phyloP scores from a whole-genome alignment of 2,329 filamentous ascomycete genomes.

The Cadophora malorum region DNA sequence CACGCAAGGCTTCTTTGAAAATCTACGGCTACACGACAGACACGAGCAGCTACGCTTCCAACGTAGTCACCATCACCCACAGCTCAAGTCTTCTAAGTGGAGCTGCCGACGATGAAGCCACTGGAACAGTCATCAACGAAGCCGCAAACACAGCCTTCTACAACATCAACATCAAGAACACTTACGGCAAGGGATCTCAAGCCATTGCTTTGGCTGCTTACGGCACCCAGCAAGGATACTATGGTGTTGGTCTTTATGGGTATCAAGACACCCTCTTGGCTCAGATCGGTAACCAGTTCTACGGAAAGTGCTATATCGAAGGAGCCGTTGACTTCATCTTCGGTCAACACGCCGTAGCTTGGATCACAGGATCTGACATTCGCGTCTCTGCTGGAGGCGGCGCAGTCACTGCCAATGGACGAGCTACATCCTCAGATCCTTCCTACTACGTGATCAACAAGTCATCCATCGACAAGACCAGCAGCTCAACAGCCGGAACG shows the following conservation, averaged over 20 bases:
- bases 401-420: conserved; percentile 55
- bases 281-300: conserved; percentile 60
- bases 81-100: conserved; percentile 50
- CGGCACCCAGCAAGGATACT: conserved; percentile 60
- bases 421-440: conserved; percentile 47
- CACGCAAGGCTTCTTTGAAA: conserved; percentile 54
- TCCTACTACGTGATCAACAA: conserved; percentile 64
- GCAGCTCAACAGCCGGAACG: conserved; percentile 46
- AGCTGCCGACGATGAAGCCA: conserved; percentile 51
- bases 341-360: conserved; percentile 57
- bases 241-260: conserved; percentile 60
- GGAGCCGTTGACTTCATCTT: conserved; percentile 68
- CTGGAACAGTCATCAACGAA: conserved; percentile 42
- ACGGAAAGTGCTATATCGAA: conserved; percentile 61
- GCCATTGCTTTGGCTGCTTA: conserved; percentile 60
- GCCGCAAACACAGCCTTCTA: conserved; percentile 60
- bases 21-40: conserved; percentile 60
- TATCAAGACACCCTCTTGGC: conserved; percentile 62
- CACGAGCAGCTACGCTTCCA: conserved; percentile 53
- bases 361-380: conserved; percentile 58
- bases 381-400: conserved; percentile 50
- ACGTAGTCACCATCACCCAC: conserved; percentile 56
- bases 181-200: conserved; percentile 56
- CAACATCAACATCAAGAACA: conserved; percentile 64
- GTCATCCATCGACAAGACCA: conserved; percentile 52